Base-by-base conservation (phyloP, 768 basidiomycete species). In the Amanita jacksonii region DNA sequence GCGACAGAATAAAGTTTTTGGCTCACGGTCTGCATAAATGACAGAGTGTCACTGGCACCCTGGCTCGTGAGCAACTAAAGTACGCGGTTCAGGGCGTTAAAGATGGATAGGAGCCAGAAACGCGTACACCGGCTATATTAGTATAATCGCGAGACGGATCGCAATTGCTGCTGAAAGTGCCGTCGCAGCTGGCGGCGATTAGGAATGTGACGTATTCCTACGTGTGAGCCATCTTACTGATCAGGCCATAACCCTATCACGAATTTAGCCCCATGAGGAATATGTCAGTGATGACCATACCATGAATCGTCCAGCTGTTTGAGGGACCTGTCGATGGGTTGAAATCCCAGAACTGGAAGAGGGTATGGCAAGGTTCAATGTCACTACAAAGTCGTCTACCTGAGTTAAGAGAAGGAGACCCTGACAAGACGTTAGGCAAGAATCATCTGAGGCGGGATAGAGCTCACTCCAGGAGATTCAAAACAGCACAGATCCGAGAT, bases 81-180 rank as follows among this genome's bases (percentile, higher is more conserved):
- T 6, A 28, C 12, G 12, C 27, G 27, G 27, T 28, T 28, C 27
- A 28, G 27, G 12, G 6, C 27, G 27, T 6, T 28, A 28, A 12
- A 6, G 27, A 6, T 6, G 27, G 27, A 12, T 6, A 28, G 12
- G 27, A 28, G 4, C 35, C 16, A 15, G 13, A 42, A 18, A 13
- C 13, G 27, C 53, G 35, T 34, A 57, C 57, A 12, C 45, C 30
- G 13, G 41, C 1, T 19, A 59, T 52, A 20, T 33, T 38, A 20
- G 53, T 57, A 34, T 59, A 59, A n/a, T 45, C 57, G 25, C 57
- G 44, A 25, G 57, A 56, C 13, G 57, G 47, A 46, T 59, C 57
- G 38, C 57, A 59, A 37, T 45, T 54, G 18, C 31, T 7, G 4
- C 46, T 43, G 24, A 33, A 59, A 18, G 56, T 59, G 27, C 40